phyloP scores from a whole-genome alignment of 352 stramenopile genomes.

The Pythium grandisporangium region DNA sequence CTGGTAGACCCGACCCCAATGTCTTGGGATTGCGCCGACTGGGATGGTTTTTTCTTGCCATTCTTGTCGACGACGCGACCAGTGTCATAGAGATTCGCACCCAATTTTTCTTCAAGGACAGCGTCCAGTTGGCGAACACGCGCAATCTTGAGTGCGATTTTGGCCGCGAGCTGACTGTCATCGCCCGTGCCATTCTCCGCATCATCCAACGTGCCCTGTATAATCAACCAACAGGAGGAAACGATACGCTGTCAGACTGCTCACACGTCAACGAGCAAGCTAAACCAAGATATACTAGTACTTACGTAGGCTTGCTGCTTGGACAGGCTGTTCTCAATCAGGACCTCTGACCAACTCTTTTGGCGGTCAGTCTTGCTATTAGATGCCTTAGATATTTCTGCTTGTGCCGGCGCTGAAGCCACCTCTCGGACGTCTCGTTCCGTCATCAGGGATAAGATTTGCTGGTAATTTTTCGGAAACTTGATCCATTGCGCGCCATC shows the following conservation, averaged over 20 bases:
- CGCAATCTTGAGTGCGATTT: slow-evolving; percentile 69
- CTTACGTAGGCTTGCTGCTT: slow-evolving; percentile 63
- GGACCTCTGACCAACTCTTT: slow-evolving; percentile 46
- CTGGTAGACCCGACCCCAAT: too few relatives aligned
- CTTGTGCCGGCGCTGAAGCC: too few relatives aligned
- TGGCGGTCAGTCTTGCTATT: slow-evolving; percentile 3
- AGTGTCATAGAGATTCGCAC: slow-evolving; percentile 39
- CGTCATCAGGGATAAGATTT: slow-evolving; percentile 62
- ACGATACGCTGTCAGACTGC: too few relatives aligned
- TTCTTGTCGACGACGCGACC: slow-evolving; percentile 11
- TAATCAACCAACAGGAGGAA: too few relatives aligned
- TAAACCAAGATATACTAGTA: not conserved
- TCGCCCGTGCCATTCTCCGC: slow-evolving; percentile 15
- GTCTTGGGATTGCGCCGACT: too few relatives aligned
- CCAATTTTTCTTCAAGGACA: slow-evolving; percentile 52
- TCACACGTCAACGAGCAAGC: not conserved
- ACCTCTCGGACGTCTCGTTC: slow-evolving; percentile 27
- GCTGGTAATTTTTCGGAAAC: slow-evolving; percentile 53
- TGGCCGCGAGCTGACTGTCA: slow-evolving; percentile 23
- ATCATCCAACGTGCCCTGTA: slow-evolving; percentile 36
- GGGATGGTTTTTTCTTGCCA: slow-evolving; percentile 4
- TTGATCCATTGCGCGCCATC: slow-evolving; percentile 35
- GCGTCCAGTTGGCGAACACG: slow-evolving; percentile 48
- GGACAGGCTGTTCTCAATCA: slow-evolving; percentile 48
- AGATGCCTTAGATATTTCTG: slow-evolving; percentile 1